Conservation (phyloP, 2,329 filamentous ascomycete species). For the Shiraia bambusicola region DNA sequence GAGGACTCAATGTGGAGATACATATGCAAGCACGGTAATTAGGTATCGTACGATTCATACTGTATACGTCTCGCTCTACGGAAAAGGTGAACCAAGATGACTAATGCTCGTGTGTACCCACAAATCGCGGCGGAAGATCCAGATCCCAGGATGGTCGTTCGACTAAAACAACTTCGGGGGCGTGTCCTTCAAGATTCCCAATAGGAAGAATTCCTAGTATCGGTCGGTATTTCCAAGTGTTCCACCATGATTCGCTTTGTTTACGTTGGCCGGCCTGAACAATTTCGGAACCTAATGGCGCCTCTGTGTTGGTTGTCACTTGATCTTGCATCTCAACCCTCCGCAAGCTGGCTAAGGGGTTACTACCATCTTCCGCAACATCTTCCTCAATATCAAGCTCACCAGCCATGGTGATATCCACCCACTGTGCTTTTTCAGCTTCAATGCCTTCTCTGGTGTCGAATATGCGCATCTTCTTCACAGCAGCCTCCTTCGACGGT, state of each 20-base stretch:
- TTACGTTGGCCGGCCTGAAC: conserved; percentile 20
- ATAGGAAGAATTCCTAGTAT: conserved; percentile 74
- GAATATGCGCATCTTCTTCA: conserved; percentile 53
- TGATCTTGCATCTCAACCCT: conserved; percentile 25
- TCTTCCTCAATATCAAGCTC: conserved; percentile 33
- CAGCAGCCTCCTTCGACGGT: conserved; percentile 48
- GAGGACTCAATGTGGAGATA: neutral
- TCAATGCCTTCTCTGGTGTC: conserved; percentile 42
- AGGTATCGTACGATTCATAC: too few relatives aligned
- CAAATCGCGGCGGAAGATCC: conserved; percentile 69
- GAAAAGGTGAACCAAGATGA: neutral
- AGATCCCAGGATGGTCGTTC: conserved; percentile 85
- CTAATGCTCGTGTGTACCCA: conserved; percentile 40
- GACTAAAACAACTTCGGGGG: conserved; percentile 80
- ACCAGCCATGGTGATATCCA: conserved; percentile 29
- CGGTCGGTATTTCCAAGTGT: conserved; percentile 91
- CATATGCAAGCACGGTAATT: neutral
- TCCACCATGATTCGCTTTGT: conserved; percentile 61
- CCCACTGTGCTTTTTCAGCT: conserved; percentile 25
- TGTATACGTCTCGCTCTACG: neutral
- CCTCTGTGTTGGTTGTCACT: conserved; percentile 19
- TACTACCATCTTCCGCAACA: conserved; percentile 34
- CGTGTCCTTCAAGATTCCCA: conserved; percentile 44
- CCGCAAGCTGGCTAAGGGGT: conserved; percentile 29
- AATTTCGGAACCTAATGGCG: conserved; percentile 13